phyloP scores from a whole-genome alignment of 2,329 filamentous ascomycete genomes.

The Lachnellula hyalina region DNA sequence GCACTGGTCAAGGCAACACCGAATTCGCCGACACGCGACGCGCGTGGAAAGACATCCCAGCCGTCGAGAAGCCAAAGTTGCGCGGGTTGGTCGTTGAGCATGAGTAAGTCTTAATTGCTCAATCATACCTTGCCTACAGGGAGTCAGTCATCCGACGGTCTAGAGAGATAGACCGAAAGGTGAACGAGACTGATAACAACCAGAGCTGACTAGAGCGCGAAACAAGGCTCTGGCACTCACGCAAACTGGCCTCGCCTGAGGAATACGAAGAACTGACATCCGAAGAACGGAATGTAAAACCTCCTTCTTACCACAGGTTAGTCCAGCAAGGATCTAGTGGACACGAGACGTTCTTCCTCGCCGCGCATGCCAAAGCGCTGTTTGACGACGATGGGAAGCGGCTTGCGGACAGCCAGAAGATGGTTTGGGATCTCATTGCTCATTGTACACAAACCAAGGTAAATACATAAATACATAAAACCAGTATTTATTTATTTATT shows the following conservation, averaged over 20 bases:
- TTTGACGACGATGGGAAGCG: constrained; percentile 6
- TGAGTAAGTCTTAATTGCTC: background rate
- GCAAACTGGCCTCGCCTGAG: constrained; percentile 44
- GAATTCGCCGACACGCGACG: constrained; percentile 47
- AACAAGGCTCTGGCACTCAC: constrained; percentile 40
- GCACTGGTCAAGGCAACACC: constrained; percentile 42
- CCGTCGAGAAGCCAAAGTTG: constrained; percentile 26
- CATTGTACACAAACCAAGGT: constrained; percentile 22
- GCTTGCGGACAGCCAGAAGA: constrained; percentile 24
- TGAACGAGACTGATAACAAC: background rate
- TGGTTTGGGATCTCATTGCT: constrained; percentile 27
- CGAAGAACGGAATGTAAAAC: constrained; percentile 23
- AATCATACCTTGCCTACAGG: constrained; percentile 37
- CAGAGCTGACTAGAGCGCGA: constrained; percentile 28
- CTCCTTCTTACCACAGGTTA: constrained; percentile 24
- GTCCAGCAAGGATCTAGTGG: constrained; percentile 25
- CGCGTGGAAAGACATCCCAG: constrained; percentile 42
- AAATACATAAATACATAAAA: background rate
- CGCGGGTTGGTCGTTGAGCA: background rate
- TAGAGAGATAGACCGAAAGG: too few species aligned
- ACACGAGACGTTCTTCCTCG: constrained; percentile 24
- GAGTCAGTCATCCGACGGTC: too few species aligned
- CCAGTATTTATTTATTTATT: too few species aligned
- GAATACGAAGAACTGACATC: constrained; percentile 36
- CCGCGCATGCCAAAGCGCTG: constrained; percentile 26